These are phyloP conservation scores for Verticillium alfalfae DNA, from an alignment of 2,329 filamentous ascomycete genomes.

Conservation along the genomic window DNA sequence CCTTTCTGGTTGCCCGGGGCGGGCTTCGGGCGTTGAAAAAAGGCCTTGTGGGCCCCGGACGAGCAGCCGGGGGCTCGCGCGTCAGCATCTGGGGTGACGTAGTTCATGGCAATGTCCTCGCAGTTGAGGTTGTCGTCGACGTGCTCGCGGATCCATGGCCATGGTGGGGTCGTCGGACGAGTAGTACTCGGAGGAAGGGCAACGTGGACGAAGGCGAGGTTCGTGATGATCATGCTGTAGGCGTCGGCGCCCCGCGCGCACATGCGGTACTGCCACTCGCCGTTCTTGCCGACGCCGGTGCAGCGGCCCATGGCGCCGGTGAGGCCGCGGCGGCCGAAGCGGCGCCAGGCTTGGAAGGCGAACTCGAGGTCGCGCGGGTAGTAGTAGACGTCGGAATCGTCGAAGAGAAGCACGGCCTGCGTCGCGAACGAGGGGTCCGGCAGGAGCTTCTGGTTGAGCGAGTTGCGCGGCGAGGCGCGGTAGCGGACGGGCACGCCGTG, in stretches of 20 bases:
- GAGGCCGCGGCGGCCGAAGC: conserved; percentile 26
- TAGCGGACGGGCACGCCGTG: conserved; percentile 26
- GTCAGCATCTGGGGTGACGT: conserved; percentile 26
- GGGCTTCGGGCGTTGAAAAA: conserved; percentile 24
- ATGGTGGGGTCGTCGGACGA: conserved; percentile 22
- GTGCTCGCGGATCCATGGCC: conserved; percentile 25
- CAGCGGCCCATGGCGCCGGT: conserved; percentile 31
- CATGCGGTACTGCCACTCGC: conserved; percentile 23
- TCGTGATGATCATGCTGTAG: conserved; percentile 30
- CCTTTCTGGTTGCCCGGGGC: conserved; percentile 25
- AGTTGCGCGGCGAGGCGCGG: conserved; percentile 23
- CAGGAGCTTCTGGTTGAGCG: conserved; percentile 30
- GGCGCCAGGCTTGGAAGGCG: conserved; percentile 33
- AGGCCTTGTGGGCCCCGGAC: conserved; percentile 25
- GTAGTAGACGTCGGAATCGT: conserved; percentile 34
- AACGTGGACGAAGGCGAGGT: conserved; percentile 29
- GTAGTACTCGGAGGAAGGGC: conserved; percentile 30
- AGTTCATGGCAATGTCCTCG: conserved; percentile 34
- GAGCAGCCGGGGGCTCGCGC: conserved; percentile 23
- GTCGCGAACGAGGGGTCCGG: conserved; percentile 28
- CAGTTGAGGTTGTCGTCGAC: conserved; percentile 32
- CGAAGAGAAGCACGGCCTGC: conserved; percentile 30
- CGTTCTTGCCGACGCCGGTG: conserved; percentile 15
- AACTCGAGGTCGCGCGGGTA: conserved; percentile 30
- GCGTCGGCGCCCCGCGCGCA: conserved; percentile 20